Evolutionary conservation across 331 rosid genomes (phyloP).

Genomic region (Malus hybrid): DNA sequence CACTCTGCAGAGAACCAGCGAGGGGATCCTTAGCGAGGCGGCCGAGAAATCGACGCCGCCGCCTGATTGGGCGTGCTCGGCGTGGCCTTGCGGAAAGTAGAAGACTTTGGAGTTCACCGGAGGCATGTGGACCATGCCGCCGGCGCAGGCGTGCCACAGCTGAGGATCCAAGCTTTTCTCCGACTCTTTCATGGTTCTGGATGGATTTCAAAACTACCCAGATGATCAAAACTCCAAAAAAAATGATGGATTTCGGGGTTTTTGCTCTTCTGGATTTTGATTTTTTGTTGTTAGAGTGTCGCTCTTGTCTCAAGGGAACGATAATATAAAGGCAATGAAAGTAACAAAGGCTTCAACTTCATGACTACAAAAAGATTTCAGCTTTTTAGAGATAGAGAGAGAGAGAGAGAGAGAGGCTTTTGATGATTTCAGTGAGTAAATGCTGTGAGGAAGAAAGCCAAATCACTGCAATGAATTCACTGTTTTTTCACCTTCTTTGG

Average conservation of each 20-base stretch:
- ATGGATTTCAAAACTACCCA: background rate
- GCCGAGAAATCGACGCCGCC: slow-evolving; percentile 48
- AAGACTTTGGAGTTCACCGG: slow-evolving; percentile 67
- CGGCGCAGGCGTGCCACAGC: slow-evolving; percentile 99
- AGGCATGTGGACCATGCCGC: slow-evolving; percentile 96
- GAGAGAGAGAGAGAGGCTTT: background rate
- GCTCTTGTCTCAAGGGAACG: background rate
- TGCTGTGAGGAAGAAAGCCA: slow-evolving; percentile 1
- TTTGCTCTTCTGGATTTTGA: background rate
- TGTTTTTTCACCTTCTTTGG: background rate
- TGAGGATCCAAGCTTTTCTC: slow-evolving; percentile 79
- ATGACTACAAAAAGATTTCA: background rate
- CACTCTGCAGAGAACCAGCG: slow-evolving; percentile 68
- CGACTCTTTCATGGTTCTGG: slow-evolving; percentile 45
- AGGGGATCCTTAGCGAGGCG: slow-evolving; percentile 42
- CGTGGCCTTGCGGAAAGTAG: slow-evolving; percentile 96
- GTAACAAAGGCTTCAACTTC: background rate
- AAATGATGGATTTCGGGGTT: background rate
- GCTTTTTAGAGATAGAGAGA: background rate
- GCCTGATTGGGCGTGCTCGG: slow-evolving; percentile 77
- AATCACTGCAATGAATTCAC: background rate
- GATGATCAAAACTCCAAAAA: background rate
- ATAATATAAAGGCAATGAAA: background rate
- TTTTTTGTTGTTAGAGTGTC: background rate
- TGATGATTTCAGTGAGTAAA: slow-evolving; percentile 16